Conservation (phyloP, 78 protist genomes). For the Emiliania huxleyi region DNA sequence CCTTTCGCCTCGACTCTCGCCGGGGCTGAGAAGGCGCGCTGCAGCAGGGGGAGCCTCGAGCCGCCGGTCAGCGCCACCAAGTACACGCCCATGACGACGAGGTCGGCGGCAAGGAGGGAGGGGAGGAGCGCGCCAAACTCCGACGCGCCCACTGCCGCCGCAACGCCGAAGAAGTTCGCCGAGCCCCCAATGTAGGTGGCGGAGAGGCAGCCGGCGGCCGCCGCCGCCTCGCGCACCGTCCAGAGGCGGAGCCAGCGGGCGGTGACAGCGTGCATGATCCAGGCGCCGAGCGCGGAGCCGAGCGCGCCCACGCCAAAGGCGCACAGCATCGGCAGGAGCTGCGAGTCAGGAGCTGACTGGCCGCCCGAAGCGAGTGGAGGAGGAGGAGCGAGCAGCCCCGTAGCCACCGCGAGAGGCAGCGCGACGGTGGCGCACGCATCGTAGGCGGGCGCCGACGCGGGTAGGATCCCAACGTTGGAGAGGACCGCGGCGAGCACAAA, state of each 20-base stretch:
- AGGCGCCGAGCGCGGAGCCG: neutral
- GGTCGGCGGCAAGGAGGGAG: neutral
- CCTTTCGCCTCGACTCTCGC: too few species aligned
- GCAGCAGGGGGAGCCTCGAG: too few species aligned
- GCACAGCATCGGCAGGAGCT: neutral
- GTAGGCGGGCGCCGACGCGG: too few species aligned
- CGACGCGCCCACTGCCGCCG: neutral
- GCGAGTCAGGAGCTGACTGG: too few species aligned
- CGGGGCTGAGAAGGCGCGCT: too few species aligned
- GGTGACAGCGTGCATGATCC: neutral
- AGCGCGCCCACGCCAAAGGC: neutral
- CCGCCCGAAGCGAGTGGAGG: too few species aligned
- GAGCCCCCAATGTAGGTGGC: too few species aligned
- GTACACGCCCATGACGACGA: neutral
- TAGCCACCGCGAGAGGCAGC: too few species aligned
- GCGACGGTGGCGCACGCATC: too few species aligned
- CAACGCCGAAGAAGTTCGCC: neutral
- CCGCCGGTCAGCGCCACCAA: neutral
- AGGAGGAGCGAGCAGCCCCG: too few species aligned
- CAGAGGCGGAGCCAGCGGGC: neutral
- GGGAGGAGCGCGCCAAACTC: neutral
- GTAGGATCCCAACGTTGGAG: too few species aligned
- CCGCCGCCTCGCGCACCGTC: neutral
- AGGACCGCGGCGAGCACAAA: too few species aligned
- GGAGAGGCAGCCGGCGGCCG: neutral